Percentiles rank a stretch among this genome's conserved stretches.
Evolutionary conservation across 768 basidiomycete species (phyloP).

Genomic region (Amanita phalloides): DNA sequence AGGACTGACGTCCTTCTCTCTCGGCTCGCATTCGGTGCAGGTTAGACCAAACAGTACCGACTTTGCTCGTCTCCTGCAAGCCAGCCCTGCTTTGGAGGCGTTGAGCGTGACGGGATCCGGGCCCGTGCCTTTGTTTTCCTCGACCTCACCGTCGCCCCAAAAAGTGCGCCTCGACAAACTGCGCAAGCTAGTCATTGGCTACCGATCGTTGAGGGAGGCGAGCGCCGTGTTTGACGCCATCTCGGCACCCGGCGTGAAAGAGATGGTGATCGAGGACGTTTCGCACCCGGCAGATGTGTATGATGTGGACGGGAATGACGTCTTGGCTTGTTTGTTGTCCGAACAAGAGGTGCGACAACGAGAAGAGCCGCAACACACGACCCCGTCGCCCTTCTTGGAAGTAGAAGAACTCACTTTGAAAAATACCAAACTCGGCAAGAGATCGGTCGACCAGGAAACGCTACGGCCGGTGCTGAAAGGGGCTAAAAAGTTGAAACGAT

Average conservation of each 20-base stretch:
- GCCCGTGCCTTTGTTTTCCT: constrained; percentile 7
- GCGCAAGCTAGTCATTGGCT: background rate
- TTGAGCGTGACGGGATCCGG: constrained; percentile 42
- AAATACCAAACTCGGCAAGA: background rate
- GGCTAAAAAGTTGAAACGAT: background rate
- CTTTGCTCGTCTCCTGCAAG: constrained; percentile 31
- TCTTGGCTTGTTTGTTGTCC: constrained; percentile 11
- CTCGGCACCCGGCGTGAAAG: background rate
- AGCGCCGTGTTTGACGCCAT: background rate
- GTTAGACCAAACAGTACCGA: constrained; percentile 41
- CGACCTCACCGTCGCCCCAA: background rate
- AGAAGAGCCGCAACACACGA: too few species aligned
- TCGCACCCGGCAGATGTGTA: constrained; percentile 28
- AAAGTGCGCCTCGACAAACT: background rate
- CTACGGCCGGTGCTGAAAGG: background rate
- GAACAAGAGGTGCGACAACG: background rate
- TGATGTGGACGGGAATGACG: constrained; percentile 27
- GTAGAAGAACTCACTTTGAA: background rate
- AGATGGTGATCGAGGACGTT: constrained; percentile 23
- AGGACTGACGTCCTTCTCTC: constrained; percentile 25
- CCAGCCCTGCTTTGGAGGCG: constrained; percentile 27
- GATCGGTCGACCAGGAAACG: background rate
- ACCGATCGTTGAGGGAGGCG: background rate
- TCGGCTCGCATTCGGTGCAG: constrained; percentile 41
- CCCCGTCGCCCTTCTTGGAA: background rate